These are phyloP conservation scores for Sanghuangporus baumii DNA, from an alignment of 1,284 basidiomycete species.

Conservation along the genomic window DNA sequence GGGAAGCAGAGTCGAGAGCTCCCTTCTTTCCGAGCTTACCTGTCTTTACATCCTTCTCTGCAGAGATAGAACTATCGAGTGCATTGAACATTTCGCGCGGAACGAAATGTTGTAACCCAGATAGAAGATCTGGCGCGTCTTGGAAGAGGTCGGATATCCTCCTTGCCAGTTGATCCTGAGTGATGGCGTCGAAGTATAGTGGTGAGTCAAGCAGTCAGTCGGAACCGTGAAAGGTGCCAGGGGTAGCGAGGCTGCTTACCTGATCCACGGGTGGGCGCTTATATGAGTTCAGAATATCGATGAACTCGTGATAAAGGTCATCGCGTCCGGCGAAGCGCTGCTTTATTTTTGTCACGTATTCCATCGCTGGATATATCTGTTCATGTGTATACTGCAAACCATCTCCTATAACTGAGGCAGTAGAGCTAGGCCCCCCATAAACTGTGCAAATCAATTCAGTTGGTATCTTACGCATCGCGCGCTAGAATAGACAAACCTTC, in stretches of 20 bases:
- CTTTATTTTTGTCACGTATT: conserved; percentile 97
- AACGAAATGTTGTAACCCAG: conserved; percentile 90
- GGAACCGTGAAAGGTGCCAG: conserved; percentile 39
- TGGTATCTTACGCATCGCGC: background rate
- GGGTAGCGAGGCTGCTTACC: conserved; percentile 48
- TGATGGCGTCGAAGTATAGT: conserved; percentile 20
- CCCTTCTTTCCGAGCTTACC: conserved; percentile 24
- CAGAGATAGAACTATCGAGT: background rate
- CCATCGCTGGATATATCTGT: conserved; percentile 38
- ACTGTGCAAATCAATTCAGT: background rate
- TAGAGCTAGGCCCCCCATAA: background rate
- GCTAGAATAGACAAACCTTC: conserved; percentile 28
- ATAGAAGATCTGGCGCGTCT: conserved; percentile 83
- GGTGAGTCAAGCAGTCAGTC: conserved; percentile 16
- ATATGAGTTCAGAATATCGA: conserved; percentile 81
- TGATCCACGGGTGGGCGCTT: conserved; percentile 60
- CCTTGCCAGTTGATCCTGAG: conserved; percentile 70
- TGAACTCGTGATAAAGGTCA: conserved; percentile 90
- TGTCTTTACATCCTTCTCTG: conserved; percentile 9
- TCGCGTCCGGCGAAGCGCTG: conserved; percentile 81
- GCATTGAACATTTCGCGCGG: conserved; percentile 34
- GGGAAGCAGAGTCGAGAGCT: conserved; percentile 21
- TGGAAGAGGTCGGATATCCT: conserved; percentile 86
- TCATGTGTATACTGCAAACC: conserved; percentile 7
- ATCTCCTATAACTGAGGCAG: background rate